These are phyloP conservation scores for Hymenoscyphus scutula DNA, from an alignment of 2,329 filamentous ascomycete genomes.

Conservation along the genomic window DNA sequence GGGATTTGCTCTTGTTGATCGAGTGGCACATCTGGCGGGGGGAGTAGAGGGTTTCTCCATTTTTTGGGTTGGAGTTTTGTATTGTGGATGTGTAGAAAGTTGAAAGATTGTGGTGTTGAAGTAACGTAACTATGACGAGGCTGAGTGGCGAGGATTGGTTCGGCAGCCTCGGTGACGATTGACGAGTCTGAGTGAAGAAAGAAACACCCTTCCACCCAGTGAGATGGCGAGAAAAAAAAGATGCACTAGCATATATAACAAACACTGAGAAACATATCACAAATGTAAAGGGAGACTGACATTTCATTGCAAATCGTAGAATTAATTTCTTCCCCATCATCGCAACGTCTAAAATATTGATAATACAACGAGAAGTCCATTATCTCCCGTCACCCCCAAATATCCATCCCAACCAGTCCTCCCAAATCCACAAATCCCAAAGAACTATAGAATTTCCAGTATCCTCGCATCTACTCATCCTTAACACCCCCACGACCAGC, in stretches of 20 bases:
- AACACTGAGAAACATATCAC: background rate
- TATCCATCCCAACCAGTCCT: background rate
- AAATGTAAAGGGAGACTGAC: background rate
- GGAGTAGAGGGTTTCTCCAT: constrained; percentile 31
- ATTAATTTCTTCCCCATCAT: constrained; percentile 7
- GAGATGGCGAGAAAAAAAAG: no score
- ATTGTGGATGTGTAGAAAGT: background rate
- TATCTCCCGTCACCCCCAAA: background rate
- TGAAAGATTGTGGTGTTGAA: background rate
- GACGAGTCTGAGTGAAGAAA: background rate
- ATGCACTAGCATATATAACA: background rate
- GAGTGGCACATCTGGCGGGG: constrained; percentile 10
- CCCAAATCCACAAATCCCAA: constrained; percentile 1
- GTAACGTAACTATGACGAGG: constrained; percentile 16
- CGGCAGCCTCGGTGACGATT: constrained; percentile 15
- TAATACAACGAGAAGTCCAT: constrained; percentile 7
- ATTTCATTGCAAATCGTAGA: constrained; percentile 3
- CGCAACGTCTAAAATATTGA: constrained; percentile 8
- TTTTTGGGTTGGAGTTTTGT: background rate
- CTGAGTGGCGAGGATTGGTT: constrained; percentile 16
- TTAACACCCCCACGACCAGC: constrained; percentile 68
- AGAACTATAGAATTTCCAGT: background rate
- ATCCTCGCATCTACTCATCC: constrained; percentile 55
- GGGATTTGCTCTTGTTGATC: constrained; percentile 6
- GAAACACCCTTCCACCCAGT: background rate